Percentiles rank a stretch among this genome's conserved stretches.
Conservation (phyloP, 2,329 filamentous ascomycete species). For the Stagonosporopsis vannaccii region DNA sequence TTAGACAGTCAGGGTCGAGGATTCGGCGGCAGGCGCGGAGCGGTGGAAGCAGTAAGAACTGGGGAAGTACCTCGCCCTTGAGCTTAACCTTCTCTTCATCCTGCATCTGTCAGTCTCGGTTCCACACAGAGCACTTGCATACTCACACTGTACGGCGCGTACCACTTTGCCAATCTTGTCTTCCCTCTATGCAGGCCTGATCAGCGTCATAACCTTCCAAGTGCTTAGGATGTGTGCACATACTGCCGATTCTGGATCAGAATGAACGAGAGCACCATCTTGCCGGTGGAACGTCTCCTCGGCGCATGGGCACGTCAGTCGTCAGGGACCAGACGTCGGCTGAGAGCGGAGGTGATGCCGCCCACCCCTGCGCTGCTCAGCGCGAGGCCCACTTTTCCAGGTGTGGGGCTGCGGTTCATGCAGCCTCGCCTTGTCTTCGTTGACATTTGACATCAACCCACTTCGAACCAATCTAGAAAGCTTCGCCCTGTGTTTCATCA, state of each 20-base stretch:
- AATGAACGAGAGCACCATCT: constrained; percentile 81
- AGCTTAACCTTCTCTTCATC: constrained; percentile 99
- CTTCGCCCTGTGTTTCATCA: no score
- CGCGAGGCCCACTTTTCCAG: constrained; percentile 3
- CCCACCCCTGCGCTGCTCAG: constrained; percentile 1
- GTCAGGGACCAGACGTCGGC: constrained; percentile 8
- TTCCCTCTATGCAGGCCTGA: constrained; percentile 73
- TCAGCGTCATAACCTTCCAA: constrained; percentile 11
- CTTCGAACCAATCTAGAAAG: no score
- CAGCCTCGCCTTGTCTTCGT: not conserved
- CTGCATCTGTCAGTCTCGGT: constrained; percentile 46
- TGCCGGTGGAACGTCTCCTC: constrained; percentile 15
- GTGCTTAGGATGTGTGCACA: constrained; percentile 17
- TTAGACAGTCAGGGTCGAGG: constrained; percentile 1
- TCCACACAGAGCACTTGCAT: not conserved
- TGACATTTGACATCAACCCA: no score
- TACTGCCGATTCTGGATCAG: constrained; percentile 90
- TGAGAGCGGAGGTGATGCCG: constrained; percentile 10
- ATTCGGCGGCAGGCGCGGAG: not conserved
- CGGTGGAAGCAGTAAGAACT: constrained; percentile 3
- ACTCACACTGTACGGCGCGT: constrained; percentile 85
- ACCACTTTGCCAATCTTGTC: constrained; percentile 98
- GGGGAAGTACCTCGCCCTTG: constrained; percentile 80
- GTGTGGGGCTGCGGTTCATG: constrained; percentile 1
- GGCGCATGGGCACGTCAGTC: constrained; percentile 18